Evolutionary conservation across 306 rosid genomes (phyloP), one percentile per base, ranked within the genome.

Genomic region (Vigna unguiculata): DNA sequence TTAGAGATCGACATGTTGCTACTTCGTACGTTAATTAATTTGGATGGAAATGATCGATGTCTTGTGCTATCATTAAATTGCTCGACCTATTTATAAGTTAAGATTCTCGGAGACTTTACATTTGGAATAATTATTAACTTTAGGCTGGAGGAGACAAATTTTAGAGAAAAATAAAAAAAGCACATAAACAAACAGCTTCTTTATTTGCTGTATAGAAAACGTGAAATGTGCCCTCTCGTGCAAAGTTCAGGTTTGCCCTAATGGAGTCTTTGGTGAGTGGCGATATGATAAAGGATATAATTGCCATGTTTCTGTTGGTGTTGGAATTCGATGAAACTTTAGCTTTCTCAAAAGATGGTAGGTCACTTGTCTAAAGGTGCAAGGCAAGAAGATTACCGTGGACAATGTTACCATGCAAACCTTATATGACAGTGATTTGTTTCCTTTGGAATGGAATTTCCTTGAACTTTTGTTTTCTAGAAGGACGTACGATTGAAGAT

Each of bases 371-470:
- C 60, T 36, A 48, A 48, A 9, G 74, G 74, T 69, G 28, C 74
- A 69, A 69, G 74, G 74, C 74, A 69, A 69, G 74, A 69, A 69
- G 59, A 69, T 69, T 69, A 48, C 15, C n/a, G 15, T 8, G 11
- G 30, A n/a, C 46, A 69, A 28, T 48, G 28, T 28, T 47, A 25
- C 46, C 59, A 48, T 48, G 12, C 28, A 24, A 46, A 22, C 36
- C 57, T 22, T 46, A 12, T 28, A 65, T 41, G 34, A 0, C 34
- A 40, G 4, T 17, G 14, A 61, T 61, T 9, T 61, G 68, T 61
- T 24, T 25, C 63, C 17, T n/a, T 9, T 7, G 13, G 13, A 38
- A 24, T 62, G 46, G 22, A 36, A 34, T 61, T 61, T 61, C 24
- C 14, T 34, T 21, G 9, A 62, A 62, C 68, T 34, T 61, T 61